Evolutionary conservation across 2,329 filamentous ascomycete genomes (phyloP).

Genomic region (Trichoderma sp.): DNA sequence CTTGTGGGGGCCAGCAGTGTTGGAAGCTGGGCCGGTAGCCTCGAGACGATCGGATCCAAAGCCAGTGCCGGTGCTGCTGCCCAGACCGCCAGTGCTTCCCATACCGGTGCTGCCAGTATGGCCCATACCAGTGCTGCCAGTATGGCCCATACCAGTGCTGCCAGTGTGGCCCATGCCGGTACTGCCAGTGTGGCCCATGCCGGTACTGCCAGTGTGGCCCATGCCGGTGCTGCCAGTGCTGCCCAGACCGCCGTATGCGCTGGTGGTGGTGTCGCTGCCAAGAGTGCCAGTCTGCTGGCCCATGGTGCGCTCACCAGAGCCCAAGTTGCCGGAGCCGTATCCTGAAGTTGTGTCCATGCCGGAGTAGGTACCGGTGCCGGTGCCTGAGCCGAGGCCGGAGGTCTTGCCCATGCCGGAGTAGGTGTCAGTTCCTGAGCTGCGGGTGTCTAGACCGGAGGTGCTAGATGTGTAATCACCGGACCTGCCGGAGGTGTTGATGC

Average conservation of each 20-base stretch:
- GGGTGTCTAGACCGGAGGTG: not conserved
- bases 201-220: no score
- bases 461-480: conserved; percentile 31
- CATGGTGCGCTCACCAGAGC: not conserved
- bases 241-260: conserved; percentile 31
- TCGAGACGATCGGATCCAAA: conserved; percentile 28
- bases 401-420: not conserved
- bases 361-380: not conserved
- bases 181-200: conserved; percentile 33
- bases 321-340: no score
- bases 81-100: conserved; percentile 8
- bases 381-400: not conserved
- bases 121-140: no score
- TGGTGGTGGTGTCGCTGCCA: conserved; percentile 25
- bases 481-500: conserved; percentile 24
- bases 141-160: no score
- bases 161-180: no score
- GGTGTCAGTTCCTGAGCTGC: not conserved
- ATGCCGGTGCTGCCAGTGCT: conserved; percentile 26
- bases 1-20: conserved; percentile 52
- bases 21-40: conserved; percentile 39
- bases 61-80: conserved; percentile 32
- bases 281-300: conserved; percentile 32
- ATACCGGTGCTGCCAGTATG: conserved; percentile 26
- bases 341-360: not conserved